Base-by-base conservation (phyloP, 345 rosid species). In the Bruguiera gymnorhiza region DNA sequence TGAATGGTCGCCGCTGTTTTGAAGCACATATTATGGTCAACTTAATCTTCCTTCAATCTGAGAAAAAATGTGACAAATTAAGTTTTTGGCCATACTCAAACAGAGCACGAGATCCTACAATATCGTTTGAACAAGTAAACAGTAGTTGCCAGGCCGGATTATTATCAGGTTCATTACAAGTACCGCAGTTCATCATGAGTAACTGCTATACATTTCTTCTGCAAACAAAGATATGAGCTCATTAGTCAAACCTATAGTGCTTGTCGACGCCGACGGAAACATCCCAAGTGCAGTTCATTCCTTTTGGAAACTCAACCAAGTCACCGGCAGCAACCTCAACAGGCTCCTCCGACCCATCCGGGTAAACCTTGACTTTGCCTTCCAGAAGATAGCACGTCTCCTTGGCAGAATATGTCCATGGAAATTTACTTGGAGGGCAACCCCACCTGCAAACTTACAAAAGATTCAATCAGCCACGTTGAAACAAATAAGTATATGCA, bases 271-370 rank as follows among this genome's bases (percentile, higher is more conserved):
- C 92, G 18, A 75, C 89, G 0, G 91, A 84, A 55, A 93, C 97
- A 75, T 91, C 97, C 98, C 98, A 91, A 80, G 90, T 91, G 86
- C 97, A 91, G 73, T 86, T 86, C 97, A 93, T 86, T 65, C 98
- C 98, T 78, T 91, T 88, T 0, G 96, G 94, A 76, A 91, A 91
- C 71, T 75, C 88, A 67, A 86, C 97, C 73, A 93, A 85, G 68
- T 93, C 97, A 6, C 97, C 97, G 23, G 92, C 87, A 48, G 77
- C 86, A 54, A 93, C 80, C 81, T 89, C 96, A 20, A 89, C 90
- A 26, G 72, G 77, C 66, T 89, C 92, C 16, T 83, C 76, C 2
- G 88, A 76, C 8, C 96, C 98, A 62, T 84, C 82, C n/a, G 96
- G 97, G 10, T 77, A 81, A 57, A 93, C 93, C 83, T 86, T 91